These are phyloP conservation scores for Brassica hybrid DNA, from an alignment of 441 rosid species.

Conservation along the genomic window DNA sequence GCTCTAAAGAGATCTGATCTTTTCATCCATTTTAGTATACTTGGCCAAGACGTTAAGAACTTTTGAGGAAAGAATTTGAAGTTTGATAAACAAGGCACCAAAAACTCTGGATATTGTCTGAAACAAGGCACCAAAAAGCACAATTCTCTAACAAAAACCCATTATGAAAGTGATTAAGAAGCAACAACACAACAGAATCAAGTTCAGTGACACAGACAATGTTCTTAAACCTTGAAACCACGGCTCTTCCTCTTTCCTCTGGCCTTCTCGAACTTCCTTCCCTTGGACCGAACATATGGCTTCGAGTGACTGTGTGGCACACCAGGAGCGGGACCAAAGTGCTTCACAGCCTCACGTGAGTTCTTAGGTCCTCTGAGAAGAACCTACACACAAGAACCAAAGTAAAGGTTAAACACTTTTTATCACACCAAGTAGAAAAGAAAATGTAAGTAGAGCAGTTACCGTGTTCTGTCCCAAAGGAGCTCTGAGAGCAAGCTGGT, in stretches of 20 bases:
- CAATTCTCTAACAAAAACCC: slow-evolving; percentile 39
- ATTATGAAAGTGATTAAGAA: slow-evolving; percentile 21
- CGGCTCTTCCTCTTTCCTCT: slow-evolving; percentile 93
- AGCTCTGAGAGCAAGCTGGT: slow-evolving; percentile 83
- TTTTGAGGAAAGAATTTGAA: background rate
- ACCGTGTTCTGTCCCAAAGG: slow-evolving; percentile 97
- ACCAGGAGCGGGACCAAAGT: slow-evolving; percentile 97
- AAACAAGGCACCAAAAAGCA: background rate
- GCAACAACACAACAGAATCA: slow-evolving; percentile 39
- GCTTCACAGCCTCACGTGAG: slow-evolving; percentile 94
- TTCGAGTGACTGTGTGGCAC: slow-evolving; percentile 92
- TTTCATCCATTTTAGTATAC: background rate
- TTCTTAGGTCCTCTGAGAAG: slow-evolving; percentile 97
- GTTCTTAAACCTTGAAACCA: slow-evolving; percentile 70
- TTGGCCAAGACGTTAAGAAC: background rate
- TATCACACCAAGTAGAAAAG: too few relatives aligned
- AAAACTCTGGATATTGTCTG: background rate
- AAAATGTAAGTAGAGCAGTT: too few relatives aligned
- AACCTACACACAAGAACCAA: slow-evolving; percentile 58
- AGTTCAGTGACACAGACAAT: slow-evolving; percentile 22
- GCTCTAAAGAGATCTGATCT: background rate
- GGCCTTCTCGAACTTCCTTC: slow-evolving; percentile 94
- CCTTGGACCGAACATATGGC: slow-evolving; percentile 83
- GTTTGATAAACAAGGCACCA: background rate
- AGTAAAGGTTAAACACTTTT: too few relatives aligned